Percentiles rank a stretch among this genome's conserved stretches.
Conservation (phyloP, 2,329 filamentous ascomycete genomes). For the Coniella lustricola region DNA sequence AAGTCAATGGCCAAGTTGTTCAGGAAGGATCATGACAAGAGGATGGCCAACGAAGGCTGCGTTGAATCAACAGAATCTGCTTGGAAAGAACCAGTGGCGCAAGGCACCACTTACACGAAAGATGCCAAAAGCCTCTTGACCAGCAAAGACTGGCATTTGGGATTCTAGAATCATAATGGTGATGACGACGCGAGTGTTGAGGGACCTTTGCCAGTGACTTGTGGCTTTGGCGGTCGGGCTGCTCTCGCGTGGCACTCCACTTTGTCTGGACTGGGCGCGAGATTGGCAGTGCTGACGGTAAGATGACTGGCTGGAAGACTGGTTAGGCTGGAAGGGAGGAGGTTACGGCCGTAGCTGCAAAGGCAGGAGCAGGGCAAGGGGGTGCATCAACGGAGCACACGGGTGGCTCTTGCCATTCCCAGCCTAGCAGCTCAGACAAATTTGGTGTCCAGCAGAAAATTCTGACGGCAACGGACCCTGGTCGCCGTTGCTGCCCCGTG, state of each 20-base stretch:
- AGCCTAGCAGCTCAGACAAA: conserved; percentile 17
- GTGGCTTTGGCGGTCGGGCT: neutral
- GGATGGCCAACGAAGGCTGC: too few relatives aligned
- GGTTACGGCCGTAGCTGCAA: neutral
- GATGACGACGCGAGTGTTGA: neutral
- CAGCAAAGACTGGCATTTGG: neutral
- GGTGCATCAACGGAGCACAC: neutral
- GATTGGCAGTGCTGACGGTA: neutral
- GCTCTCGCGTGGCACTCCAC: conserved; percentile 15
- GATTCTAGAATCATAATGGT: neutral
- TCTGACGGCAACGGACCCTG: neutral
- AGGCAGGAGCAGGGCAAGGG: neutral
- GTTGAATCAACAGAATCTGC: neutral
- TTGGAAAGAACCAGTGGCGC: neutral
- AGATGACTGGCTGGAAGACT: neutral
- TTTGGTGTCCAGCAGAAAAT: conserved; percentile 3
- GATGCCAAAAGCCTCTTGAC: neutral
- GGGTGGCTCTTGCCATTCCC: conserved; percentile 6
- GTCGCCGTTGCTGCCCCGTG: neutral
- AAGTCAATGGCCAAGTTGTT: neutral
- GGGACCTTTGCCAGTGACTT: neutral
- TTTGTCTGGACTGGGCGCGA: conserved; percentile 1
- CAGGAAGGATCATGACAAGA: neutral
- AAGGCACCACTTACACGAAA: too few relatives aligned
- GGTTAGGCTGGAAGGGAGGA: neutral